Base-by-base conservation (phyloP, 1,284 basidiomycete species). In the Chiua sp. region DNA sequence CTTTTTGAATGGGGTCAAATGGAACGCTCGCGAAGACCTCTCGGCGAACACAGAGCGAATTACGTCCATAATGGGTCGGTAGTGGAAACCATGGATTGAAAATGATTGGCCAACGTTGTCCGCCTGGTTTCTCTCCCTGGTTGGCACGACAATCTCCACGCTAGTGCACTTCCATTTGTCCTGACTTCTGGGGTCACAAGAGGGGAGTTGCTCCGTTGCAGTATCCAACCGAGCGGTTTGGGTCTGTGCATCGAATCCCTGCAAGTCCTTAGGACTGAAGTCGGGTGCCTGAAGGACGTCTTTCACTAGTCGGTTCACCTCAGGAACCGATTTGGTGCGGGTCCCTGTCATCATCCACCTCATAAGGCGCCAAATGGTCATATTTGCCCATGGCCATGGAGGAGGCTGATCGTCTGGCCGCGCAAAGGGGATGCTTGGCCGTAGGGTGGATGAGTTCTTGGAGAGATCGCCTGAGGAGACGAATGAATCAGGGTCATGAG, bases 1-100 rank as follows among this genome's bases (percentile, higher is more conserved):
- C 23, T 8, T 12, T 16, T 53, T 50, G 61, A 63, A 63, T 5
- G 62, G 53, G 0, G 12, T 57, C 7, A 53, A 28, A 35, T 63
- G 57, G n/a, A 63, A 63, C 7, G 16, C 3, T 23, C 44, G 47
- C 0, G 47, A 53, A 2, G 39, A 37, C 0, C n/a, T 11, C 28
- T 63, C 30, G 0, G 32, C 7, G 11, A 63, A 59, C 7, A 55
- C 53, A 3, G 37, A 8, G 0, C 10, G 28, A 18, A 63, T 11
- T 0, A 63, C 51, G 22, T 37, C 37, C 3, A 50, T 33, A 0
- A 63, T n/a, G 0, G 49, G 44, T n/a, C 22, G 10, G 26, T 56
- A 37, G 15, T 11, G 7, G 11, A 63, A n/a, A n/a, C 46, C 37
- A n/a, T 50, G 30, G 0, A 63, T 16, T 2, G 42, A 11, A 15